These are phyloP conservation scores for Penicillium salamii DNA, from an alignment of 495 filamentous ascomycete genomes.

Conservation along the genomic window DNA sequence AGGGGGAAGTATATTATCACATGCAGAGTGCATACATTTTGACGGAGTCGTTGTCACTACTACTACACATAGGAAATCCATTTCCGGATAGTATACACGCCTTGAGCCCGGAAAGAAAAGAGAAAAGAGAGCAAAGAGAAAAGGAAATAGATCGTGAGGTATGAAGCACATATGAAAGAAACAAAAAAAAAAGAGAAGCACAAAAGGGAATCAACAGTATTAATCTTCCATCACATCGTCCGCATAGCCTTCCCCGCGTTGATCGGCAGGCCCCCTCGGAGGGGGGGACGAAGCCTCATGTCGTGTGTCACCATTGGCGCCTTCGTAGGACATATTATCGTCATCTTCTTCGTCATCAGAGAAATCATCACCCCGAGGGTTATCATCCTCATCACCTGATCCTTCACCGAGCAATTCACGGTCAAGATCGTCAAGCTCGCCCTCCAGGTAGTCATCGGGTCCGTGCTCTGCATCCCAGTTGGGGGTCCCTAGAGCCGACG, in stretches of 20 bases:
- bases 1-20: neutral
- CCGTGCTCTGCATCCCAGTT: conserved; percentile 22
- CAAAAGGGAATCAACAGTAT: conserved; percentile 6
- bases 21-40: neutral
- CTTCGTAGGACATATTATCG: conserved; percentile 43
- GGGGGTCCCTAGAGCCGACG: conserved; percentile 18
- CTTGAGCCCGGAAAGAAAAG: too few relatives aligned
- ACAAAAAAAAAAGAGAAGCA: neutral
- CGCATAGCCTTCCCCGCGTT: conserved; percentile 20
- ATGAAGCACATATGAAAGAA: neutral
- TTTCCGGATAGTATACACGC: neutral
- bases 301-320: conserved; percentile 37
- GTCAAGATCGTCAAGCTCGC: conserved; percentile 52
- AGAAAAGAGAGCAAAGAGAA: too few relatives aligned
- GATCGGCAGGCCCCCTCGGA: conserved; percentile 12
- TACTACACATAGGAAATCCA: too few relatives aligned
- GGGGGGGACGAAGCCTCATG: conserved; percentile 38
- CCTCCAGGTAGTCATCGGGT: conserved; percentile 33
- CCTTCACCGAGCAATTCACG: conserved; percentile 50
- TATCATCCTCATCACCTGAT: conserved; percentile 41
- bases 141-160: neutral
- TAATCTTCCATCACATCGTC: conserved; percentile 36
- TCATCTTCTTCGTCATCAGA: conserved; percentile 39
- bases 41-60: conserved; percentile 1
- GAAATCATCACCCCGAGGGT: conserved; percentile 20